Percentiles rank a stretch among this genome's conserved stretches.
Evolutionary conservation across 2,329 filamentous ascomycete species (phyloP).

Genomic region (Camillea tinctor): DNA sequence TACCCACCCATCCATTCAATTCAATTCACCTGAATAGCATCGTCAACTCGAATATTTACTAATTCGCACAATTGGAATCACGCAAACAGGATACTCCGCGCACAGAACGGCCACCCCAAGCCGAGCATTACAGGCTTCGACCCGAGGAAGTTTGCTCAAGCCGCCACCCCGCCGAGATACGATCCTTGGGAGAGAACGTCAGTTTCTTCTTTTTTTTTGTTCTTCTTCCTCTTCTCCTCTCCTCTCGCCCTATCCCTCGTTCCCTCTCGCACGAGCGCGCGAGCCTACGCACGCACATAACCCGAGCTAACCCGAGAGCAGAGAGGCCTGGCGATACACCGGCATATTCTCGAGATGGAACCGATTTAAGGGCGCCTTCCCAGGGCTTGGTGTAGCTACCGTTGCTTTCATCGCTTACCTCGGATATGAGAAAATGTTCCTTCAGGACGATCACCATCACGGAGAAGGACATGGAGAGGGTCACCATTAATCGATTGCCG

Average conservation of each 20-base stretch:
- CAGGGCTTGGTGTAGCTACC: constrained; percentile 87
- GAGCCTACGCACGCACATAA: not conserved
- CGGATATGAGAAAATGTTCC: constrained; percentile 83
- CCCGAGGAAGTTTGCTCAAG: constrained; percentile 72
- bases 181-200: constrained; percentile 67
- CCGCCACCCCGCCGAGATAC: constrained; percentile 62
- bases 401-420: constrained; percentile 91
- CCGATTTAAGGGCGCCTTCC: constrained; percentile 82
- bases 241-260: not conserved
- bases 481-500: constrained; percentile 52
- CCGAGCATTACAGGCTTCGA: constrained; percentile 92
- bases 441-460: constrained; percentile 68
- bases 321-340: constrained; percentile 92
- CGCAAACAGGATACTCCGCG: constrained; percentile 48
- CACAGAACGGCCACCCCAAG: constrained; percentile 48
- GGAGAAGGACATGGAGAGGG: constrained; percentile 52
- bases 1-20: too few species aligned
- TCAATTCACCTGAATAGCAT: not conserved
- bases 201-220: constrained; percentile 33
- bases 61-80: not conserved
- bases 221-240: not conserved
- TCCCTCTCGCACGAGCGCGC: not conserved
- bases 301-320: constrained; percentile 39
- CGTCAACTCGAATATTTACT: not conserved
- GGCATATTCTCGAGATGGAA: constrained; percentile 86